phyloP scores from a whole-genome alignment of 2,329 filamentous ascomycete species.

The Hymenoscyphus salicellus region DNA sequence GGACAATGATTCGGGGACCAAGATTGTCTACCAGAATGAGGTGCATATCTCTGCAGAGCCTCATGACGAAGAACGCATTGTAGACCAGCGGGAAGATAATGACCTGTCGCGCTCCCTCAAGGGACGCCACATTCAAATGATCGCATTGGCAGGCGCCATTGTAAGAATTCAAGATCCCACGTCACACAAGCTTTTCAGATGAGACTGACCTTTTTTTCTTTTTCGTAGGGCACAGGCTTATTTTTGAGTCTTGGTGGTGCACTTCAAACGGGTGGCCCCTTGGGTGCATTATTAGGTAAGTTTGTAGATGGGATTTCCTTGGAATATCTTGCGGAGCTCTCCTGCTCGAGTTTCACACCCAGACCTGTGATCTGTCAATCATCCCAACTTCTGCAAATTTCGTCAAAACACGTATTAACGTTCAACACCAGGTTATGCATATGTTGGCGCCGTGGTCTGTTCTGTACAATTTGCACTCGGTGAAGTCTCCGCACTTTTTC shows the following conservation, averaged over 20 bases:
- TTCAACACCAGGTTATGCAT: constrained; percentile 22
- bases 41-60: neutral
- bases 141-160: constrained; percentile 39
- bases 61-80: neutral
- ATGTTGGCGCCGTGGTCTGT: constrained; percentile 43
- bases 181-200: neutral
- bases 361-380: too few species aligned
- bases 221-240: constrained; percentile 47
- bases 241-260: constrained; percentile 51
- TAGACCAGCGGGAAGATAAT: neutral
- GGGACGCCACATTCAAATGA: constrained; percentile 42
- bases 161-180: constrained; percentile 7
- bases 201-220: neutral
- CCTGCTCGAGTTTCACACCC: too few species aligned
- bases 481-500: constrained; percentile 37
- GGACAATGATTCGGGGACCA: neutral
- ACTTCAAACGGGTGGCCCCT: constrained; percentile 47
- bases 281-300: constrained; percentile 41
- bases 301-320: neutral
- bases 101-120: constrained; percentile 34
- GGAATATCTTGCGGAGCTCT: too few species aligned
- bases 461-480: constrained; percentile 41
- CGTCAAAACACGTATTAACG: too few species aligned
- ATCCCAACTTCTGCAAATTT: too few species aligned
- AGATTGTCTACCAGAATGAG: neutral